Evolutionary conservation across 345 rosid genomes (phyloP).

Genomic region (Jatropha curcas): DNA sequence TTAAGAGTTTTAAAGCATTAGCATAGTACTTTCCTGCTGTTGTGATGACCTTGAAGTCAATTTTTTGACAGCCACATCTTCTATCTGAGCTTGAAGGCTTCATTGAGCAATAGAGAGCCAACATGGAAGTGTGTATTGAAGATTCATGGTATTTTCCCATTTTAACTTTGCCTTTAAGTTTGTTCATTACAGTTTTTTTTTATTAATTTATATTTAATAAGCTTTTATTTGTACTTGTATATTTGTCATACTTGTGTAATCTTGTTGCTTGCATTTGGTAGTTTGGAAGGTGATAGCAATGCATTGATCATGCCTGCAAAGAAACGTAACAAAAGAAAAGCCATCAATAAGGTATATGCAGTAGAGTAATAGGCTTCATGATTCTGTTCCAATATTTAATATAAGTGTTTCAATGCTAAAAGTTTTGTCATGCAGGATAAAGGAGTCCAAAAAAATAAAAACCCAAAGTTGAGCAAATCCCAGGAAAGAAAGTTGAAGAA

Average conservation of each 20-base stretch:
- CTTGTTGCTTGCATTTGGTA: slow-evolving; percentile 19
- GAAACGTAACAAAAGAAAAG: slow-evolving; percentile 41
- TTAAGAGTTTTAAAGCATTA: neutral
- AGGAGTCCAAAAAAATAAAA: slow-evolving; percentile 21
- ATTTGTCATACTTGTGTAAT: neutral
- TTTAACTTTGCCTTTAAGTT: neutral
- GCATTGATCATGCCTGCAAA: slow-evolving; percentile 50
- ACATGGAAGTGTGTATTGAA: slow-evolving; percentile 9
- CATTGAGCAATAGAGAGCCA: neutral
- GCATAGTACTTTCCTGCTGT: neutral
- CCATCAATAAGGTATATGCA: slow-evolving; percentile 36
- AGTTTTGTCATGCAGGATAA: slow-evolving; percentile 21
- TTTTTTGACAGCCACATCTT: neutral
- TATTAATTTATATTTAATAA: neutral
- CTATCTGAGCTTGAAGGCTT: neutral
- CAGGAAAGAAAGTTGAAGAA: slow-evolving; percentile 72
- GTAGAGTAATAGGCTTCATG: neutral
- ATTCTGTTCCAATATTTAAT: slow-evolving; percentile 1
- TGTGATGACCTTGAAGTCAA: neutral
- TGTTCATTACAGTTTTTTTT: neutral
- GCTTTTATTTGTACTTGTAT: neutral
- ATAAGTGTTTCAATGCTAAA: neutral
- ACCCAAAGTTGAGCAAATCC: slow-evolving; percentile 48
- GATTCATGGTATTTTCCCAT: slow-evolving; percentile 7
- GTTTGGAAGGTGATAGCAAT: slow-evolving; percentile 53